A percentile compares a stretch with the other conserved stretches of the same genome.
These are phyloP conservation scores for Durusdinium trenchii DNA, from an alignment of 73 alveolate genomes.

Conservation along the genomic window DNA sequence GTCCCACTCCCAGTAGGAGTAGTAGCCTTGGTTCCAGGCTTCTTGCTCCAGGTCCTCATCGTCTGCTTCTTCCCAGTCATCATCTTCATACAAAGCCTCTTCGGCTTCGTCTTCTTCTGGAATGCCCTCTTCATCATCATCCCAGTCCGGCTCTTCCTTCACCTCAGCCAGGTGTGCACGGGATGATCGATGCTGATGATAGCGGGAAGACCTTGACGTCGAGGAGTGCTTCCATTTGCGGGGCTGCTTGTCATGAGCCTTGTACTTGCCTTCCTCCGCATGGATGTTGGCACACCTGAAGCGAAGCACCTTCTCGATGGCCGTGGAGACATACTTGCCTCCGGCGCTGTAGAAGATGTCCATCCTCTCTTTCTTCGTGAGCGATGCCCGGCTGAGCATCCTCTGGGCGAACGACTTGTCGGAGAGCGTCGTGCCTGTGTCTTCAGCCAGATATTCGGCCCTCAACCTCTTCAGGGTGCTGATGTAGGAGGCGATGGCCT, in stretches of 20 bases:
- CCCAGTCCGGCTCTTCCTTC: background rate
- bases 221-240: background rate
- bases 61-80: background rate
- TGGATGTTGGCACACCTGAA: background rate
- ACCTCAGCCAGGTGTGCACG: too few relatives aligned
- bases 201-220: background rate
- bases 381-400: background rate
- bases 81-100: background rate
- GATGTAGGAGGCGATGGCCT: background rate
- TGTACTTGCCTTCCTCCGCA: background rate
- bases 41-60: conserved; percentile 38
- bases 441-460: background rate
- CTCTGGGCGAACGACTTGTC: background rate
- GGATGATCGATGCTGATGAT: background rate
- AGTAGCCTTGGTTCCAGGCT: too few relatives aligned
- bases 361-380: background rate
- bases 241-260: too few relatives aligned
- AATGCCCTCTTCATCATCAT: background rate
- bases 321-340: background rate
- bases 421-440: background rate
- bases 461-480: background rate
- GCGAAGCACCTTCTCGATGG: background rate
- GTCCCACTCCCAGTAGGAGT: too few relatives aligned
- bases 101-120: background rate
- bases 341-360: conserved; percentile 26